Evolutionary conservation across 192 early-diverging fungal genomes (phyloP), one percentile per base, ranked within the genome.

Genomic region (Coemansia sp.): DNA sequence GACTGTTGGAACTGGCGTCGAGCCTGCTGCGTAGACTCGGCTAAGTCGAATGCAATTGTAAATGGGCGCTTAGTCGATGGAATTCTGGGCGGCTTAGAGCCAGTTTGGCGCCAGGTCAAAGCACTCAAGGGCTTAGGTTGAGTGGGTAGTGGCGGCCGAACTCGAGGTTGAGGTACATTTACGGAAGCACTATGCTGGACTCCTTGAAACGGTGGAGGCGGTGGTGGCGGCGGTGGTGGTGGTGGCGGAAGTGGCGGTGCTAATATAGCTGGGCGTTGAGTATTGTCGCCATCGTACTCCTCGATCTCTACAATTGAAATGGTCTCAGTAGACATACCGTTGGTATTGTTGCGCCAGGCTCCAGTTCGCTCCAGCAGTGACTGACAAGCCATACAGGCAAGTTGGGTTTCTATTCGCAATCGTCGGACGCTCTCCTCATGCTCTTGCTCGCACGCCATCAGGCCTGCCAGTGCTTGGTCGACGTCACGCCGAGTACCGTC

Each of bases 21-120:
- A n/a, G 29, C 58, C 23, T 60, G 53, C 41, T 15, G 66, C 0
- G 66, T 25, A 6, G 55, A 5, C n/a, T 44, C 31, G 19, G 65
- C 37, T 51, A 37, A 6, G 31, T 66, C 50, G 9, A 12, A 34
- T 0, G 66, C 36, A 17, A 68, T 60, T 31, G 66, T 68, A 55
- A 68, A 68, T 7, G 66, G 66, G 60, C 60, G 48, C 41, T 25
- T 38, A 29, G 32, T 62, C 46, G 37, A 69, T 51, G 38, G 44
- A 12, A 23, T 55, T 60, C 45, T 69, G 46, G 34, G 46, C 46
- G 48, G 41, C 23, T 37, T 63, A 11, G 58, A 5, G 25, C 15
- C 55, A n/a, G 55, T 7, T 31, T 12, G 55, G 55, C 55, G 55
- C 55, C 55, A 58, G 12, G 55, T 32, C 55, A 58, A 6, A 58